Evolutionary conservation across 2,329 filamentous ascomycete genomes (phyloP), one percentile per base, ranked within the genome.

Genomic region (Epichloe festucae): DNA sequence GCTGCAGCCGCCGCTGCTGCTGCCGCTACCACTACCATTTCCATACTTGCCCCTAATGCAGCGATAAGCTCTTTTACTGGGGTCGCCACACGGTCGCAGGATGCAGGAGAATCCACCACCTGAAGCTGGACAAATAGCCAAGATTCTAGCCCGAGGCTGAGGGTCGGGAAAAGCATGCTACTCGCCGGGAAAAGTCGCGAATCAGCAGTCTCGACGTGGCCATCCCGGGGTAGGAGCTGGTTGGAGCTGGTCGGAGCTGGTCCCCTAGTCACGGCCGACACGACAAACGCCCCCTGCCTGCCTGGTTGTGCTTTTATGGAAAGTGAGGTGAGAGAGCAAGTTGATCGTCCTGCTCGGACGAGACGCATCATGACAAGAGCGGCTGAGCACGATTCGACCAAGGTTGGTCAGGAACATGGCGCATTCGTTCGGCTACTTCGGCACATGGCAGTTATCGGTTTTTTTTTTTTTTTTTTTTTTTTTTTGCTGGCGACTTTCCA

Each of bases 91-190:
- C 49, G 15, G 5, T 39, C 15, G 46, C 46, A 39, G 36, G 15
- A 17, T 34, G 50, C 38, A 43, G 23, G n/a, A 36, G 19, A 38
- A 52, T 38, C 50, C 50, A n/a, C 48, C 45, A 41, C 39, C 31
- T 27, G 27, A 21, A 39, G 46, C 39, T 52, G 31, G 40, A 43
- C 50, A 19, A 45, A 31, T 34, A 31, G 43, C 36, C 49, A 51
- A 42, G 35, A 35, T 34, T 42, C 41, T 36, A 17, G 17, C 40
- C 15, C 17, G 27, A 14, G 35, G 10, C 11, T 19, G 14, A 27
- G 6, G 14, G 14, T 34, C n/a, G 36, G 8, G 7, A 31, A 39
- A 31, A 14, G 36, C 38, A 34, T 27, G 15, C 36, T 39, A 39
- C 36, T 14, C 23, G n/a, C 38, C 8, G 6, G 10, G 4, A n/a